Evolutionary conservation across 2,329 filamentous ascomycete species (phyloP), one percentile per base, ranked within the genome.

Genomic region (Nakataea oryzae): DNA sequence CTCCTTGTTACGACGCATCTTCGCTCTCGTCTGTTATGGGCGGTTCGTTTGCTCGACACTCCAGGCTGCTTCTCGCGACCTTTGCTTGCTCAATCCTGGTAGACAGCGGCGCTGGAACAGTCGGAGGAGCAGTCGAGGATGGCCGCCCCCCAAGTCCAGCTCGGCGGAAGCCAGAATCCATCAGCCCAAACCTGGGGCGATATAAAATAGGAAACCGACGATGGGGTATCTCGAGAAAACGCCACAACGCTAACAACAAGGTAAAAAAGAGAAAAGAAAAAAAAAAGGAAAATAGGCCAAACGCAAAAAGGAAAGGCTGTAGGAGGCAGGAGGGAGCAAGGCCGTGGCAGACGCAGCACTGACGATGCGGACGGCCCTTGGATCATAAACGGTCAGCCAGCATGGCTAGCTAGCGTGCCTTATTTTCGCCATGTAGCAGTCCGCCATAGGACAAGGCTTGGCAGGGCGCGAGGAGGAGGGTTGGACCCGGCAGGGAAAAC

Each of bases 141-240:
- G 41, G 41, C 41, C 41, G 41, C 54, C 32, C 54, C 60, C 60
- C 60, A 61, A 61, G 60, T 56, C 60, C 60, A 56, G 60, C 60
- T 61, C 50, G 60, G 54, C 26, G 29, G 54, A 56, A 32, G 32
- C 28, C 50, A 34, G 26, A n/a, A 50, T 50, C 41, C 41, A 50
- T 50, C 41, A 50, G 41, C 41, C 41, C 41, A 50, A 50, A 50
- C 21, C 41, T 17, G 41, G 41, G 41, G 41, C 41, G 41, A 50
- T 50, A 50, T 50, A 50, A 50, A 13, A n/a, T 7, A 50, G 17
- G 1, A 50, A n/a, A n/a, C n/a, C n/a, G n/a, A 50, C 41, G 6
- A 50, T 50, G 41, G 24, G 7, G 41, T 17, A n/a, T 50, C 21
- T 50, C 8, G 11, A 7, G 11, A 50, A 17, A n/a, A 50, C 41